Evolutionary conservation across 1,284 basidiomycete species (phyloP), one percentile per base, ranked within the genome.

Genomic region (Naganishia liquefaciens): DNA sequence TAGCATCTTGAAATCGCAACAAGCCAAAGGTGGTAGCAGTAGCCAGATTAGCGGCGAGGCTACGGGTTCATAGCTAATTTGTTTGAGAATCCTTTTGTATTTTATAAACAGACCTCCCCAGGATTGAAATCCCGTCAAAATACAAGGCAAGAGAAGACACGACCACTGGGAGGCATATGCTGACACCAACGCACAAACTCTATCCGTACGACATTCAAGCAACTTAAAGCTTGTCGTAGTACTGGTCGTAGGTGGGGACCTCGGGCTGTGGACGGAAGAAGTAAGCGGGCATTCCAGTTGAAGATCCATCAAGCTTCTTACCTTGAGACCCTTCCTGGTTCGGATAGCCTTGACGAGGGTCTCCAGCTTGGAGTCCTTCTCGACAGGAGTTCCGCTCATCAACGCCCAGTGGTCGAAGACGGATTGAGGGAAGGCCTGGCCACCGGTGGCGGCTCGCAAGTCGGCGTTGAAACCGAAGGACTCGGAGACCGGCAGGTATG

Each of bases 391-490:
- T 63, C 93, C 93, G 78, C 82, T 84, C 86, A 94, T 89, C 71
- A 86, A 68, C 73, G 90, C 87, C 89, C 89, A 93, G 80, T 93
- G 91, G 80, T 96, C 93, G 79, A 98, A 92, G 76, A 98, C 94
- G 73, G 82, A 80, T 80, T 98, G 95, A 67, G 94, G 94, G 93
- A 98, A 98, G 72, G 95, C 96, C 84, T 99, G 96, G 67, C 95
- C 95, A 78, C 86, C 87, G 55, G 95, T 99, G 68, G 90, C 88
- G 76, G 88, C 86, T 75, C 96, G 90, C 64, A 99, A 87, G 73
- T 91, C 94, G 74, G 89, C 93, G 81, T 95, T 98, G 89, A 99
- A 99, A 74, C 96, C 95, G 84, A 99, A 99, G 21, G 95, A 98
- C 82, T 98, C 95, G 80, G 85, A 83, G 81, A 98, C 93, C 77